Base-by-base conservation (phyloP, 345 rosid genomes). In the Syzygium aqueum region DNA sequence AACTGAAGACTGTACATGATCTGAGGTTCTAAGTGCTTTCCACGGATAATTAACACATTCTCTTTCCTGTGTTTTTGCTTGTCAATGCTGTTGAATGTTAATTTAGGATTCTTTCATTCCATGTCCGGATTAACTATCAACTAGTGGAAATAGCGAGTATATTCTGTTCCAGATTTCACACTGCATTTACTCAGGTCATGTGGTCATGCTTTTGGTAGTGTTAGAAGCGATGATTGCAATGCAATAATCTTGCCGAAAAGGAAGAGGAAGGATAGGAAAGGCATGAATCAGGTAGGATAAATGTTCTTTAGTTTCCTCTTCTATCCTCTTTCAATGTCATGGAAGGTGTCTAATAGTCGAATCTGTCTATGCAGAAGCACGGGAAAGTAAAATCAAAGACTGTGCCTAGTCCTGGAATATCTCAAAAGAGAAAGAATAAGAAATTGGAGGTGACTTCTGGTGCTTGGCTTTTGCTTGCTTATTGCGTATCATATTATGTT, bases 381-480 rank as follows among this genome's bases (percentile, higher is more conserved):
- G 49, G 82, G 82, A 73, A 73, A 73, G 33, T 11, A 73, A 73
- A 73, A 73, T 37, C 82, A 73, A 73, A 73, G 49, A 37, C 82
- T 37, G 0, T 19, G 49, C 82, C 49, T 19, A 19, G 23, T 73
- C 82, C 82, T 37, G 94, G 97, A 92, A 95, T 95, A 87, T 94
- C 94, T 27, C 95, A 91, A 91, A 90, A 92, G 89, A 93, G 95
- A 67, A 96, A 94, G 89, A 86, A 95, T 90, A 94, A 94, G 94
- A 95, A 96, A 94, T 59, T 96, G 84, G 96, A 93, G 93, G 95
- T 95, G 28, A 49, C 33, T 43, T 40, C 14, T 22, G 73, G 84
- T 84, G 82, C 73, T 33, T 43, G 73, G 17, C 53, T 88, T 50
- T 85, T 77, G 37, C 53, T 88, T 33, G 17, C 11, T 88, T 84